Base-by-base conservation (phyloP, 371 early-diverging fungal species). In the Mortierella sp. region DNA sequence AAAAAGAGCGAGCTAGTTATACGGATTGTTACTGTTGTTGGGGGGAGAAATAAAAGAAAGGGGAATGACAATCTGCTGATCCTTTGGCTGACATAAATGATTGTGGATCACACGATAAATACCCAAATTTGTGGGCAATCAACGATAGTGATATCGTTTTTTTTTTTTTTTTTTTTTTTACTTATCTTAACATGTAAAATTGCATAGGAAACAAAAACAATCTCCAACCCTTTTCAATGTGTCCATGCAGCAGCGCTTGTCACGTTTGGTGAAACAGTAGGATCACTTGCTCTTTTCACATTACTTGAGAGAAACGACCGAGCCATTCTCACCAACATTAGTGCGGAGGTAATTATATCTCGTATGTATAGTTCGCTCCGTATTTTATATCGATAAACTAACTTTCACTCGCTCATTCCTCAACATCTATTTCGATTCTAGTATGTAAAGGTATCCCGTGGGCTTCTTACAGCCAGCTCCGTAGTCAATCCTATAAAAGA, bases 191-290 rank as follows among this genome's bases (percentile, higher is more conserved):
- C 2, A 33, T 41, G 9, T 13, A 19, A 9, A 36, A 24, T 53
- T 19, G 19, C 19, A 24, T 63, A 80, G 80, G 75, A 80, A 57
- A 71, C 80, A 28, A 80, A 71, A 70, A 11, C 41, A 13, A 64
- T 71, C 62, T 80, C 80, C 10, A 80, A 80, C 41, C 71, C 80
- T 19, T 80, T 80, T 50, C 60, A 65, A 41, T 65, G 90, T 59
- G 87, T 89, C 19, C 89, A 88, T 74, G 86, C 88, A 19, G 87
- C 88, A 9, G 91, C 91, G 19, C 72, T 90, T 33, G 84, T 87
- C 48, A 89, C 89, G n/a, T 88, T 90, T 84, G 88, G 89, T 3
- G 89, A 90, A 58, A 88, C 88, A n/a, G 86, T 89, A 6, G 89
- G 90, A 19, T 87, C 85, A 45, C 83, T 90, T 33, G 88, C 88